Base-by-base conservation (phyloP, 1,284 basidiomycete species). In the Austroboletus niveus region DNA sequence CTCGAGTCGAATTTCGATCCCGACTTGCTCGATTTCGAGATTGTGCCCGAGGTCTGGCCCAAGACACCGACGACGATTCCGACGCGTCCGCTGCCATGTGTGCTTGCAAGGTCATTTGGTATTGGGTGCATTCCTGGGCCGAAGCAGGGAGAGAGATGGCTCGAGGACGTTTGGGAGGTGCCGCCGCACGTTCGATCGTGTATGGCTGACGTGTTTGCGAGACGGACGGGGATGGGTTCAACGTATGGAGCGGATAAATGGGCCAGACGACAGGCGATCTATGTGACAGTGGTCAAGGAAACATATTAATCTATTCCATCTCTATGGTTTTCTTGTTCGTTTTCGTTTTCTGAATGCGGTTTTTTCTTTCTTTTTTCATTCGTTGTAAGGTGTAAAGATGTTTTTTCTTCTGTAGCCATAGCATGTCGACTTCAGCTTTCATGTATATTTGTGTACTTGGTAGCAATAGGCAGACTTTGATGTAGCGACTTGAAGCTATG, bases 201-300 rank as follows among this genome's bases (percentile, higher is more conserved):
- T 34, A 29, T 40, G 3, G 20, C 20, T 1, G 51, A 44, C 8
- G 4, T 42, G 45, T 47, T 32, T 32, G 17, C 20, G 24, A 38
- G 9, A 10, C 8, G 31, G 43, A 12, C 20, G 12, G 17, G 30
- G 10, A 31, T 31, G 30, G 30, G 30, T 9, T 11, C 30, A 31
- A 31, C 9, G 30, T 11, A 11, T 11, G 30, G 9, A 11, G 30
- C 30, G 30, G 30, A 31, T 31, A 38, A 24, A 22, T 55, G 51
- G 51, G 57, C 31, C 15, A 39, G 20, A 22, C 54, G 46, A 5
- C 66, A 68, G 32, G 67, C 56, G 29, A 65, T 75, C 42, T 71
- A 70, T 56, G 71, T 75, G 72, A 73, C 71, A 5, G 70, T 75
- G 42, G 69, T 72, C 48, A 69, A 69, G 52, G 72, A 75, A 60